Conservation (phyloP, 73 alveolate species). For the Paramecium caudatum region DNA sequence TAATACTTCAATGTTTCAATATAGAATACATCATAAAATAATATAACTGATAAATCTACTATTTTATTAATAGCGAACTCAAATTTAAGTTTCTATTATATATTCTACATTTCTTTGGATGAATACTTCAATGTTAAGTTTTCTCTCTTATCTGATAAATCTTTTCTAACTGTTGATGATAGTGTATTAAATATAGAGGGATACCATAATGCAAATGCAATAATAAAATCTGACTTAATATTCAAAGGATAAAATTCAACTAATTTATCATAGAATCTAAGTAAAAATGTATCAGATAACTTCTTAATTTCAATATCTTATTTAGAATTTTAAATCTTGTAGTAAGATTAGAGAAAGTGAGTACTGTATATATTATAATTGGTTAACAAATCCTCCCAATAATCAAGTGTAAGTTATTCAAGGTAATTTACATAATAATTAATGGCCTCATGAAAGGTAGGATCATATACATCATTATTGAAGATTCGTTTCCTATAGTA, state of each 20-base stretch:
- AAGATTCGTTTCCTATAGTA: neutral
- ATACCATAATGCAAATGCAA: conserved; percentile 22
- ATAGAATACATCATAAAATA: conserved; percentile 30
- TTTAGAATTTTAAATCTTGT: neutral
- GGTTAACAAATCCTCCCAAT: neutral
- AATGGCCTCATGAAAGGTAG: neutral
- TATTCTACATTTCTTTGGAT: neutral
- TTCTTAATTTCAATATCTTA: neutral
- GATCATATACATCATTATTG: neutral
- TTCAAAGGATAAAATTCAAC: neutral
- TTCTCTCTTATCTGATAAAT: conserved; percentile 40
- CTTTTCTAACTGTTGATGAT: conserved; percentile 3
- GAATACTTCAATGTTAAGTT: neutral
- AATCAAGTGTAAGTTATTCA: neutral
- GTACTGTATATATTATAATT: neutral
- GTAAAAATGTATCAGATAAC: neutral
- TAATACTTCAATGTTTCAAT: neutral
- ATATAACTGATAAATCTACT: neutral
- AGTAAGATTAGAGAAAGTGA: neutral
- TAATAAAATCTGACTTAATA: neutral
- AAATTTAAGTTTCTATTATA: neutral
- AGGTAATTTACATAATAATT: neutral
- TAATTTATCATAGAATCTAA: neutral
- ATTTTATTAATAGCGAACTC: neutral
- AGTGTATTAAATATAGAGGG: conserved; percentile 15